Evolutionary conservation across 306 rosid genomes (phyloP), one percentile per base, ranked within the genome.

Genomic region (Malus orientalis): DNA sequence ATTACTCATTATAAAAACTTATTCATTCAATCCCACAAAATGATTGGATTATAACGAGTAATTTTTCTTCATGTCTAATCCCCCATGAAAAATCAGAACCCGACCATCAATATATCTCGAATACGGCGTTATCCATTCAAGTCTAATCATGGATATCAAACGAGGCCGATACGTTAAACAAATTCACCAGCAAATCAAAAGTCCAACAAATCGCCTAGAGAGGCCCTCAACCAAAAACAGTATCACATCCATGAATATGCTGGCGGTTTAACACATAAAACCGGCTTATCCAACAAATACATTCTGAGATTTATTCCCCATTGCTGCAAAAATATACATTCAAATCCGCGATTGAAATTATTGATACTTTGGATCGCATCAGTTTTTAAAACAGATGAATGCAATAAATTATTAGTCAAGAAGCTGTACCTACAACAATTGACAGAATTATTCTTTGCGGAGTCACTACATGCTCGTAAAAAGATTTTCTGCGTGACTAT

Each of bases 351-450:
- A 73, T 74, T 67, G 73, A 57, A 33, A 81, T 81, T 76, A 81
- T 81, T 76, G 79, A 81, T 33, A 67, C 72, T 71, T 70, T 12
- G 73, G 78, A 59, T 79, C 73, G 27, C 49, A 80, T 74, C 78
- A 71, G 74, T 82, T 80, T 80, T 49, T 42, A 79, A 67, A 49
- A 73, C 70, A 68, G 68, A 79, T 47, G 66, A 80, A 82, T 49
- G 81, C 81, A 82, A 77, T 83, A 80, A 16, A 81, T 84, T 81
- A 79, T 80, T 74, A 32, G 72, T 75, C 49, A 54, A 82, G 65
- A 74, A 78, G 53, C 65, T 30, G 81, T 36, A 75, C 78, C 84
- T 70, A 79, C 36, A 80, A 81, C 80, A 45, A 44, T 70, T 88
- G 69, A 71, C 79, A 78, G 76, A 83, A 16, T 80, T 64, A 69